These are phyloP conservation scores for Alternaria metachromatica DNA, from an alignment of 2,329 filamentous ascomycete genomes.

Conservation along the genomic window DNA sequence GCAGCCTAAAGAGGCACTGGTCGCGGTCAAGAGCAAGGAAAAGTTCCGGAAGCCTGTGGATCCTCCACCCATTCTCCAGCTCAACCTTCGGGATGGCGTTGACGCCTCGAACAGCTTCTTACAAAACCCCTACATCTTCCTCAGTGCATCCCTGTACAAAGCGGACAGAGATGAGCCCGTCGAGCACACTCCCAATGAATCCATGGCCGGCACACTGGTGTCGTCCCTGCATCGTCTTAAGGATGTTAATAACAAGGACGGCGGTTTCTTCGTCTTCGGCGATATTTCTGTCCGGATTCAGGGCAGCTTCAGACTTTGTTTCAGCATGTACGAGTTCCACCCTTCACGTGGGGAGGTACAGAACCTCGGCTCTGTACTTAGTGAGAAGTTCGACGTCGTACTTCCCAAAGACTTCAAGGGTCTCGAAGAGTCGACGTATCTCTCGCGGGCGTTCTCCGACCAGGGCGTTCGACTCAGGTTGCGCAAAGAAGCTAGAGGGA, in stretches of 20 bases:
- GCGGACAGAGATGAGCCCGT: slow-evolving; percentile 55
- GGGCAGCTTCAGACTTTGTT: slow-evolving; percentile 75
- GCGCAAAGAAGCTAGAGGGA: slow-evolving; percentile 75
- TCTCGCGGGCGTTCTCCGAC: slow-evolving; percentile 84
- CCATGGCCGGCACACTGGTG: slow-evolving; percentile 73
- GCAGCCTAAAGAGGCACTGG: slow-evolving; percentile 70
- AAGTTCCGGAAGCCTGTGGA: slow-evolving; percentile 89
- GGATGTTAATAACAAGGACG: slow-evolving; percentile 76
- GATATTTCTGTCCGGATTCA: slow-evolving; percentile 81
- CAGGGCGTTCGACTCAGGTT: slow-evolving; percentile 84
- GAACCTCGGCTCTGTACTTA: slow-evolving; percentile 61
- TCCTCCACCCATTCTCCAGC: slow-evolving; percentile 82
- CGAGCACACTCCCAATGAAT: slow-evolving; percentile 48
- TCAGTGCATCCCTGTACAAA: slow-evolving; percentile 63
- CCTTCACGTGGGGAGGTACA: slow-evolving; percentile 51
- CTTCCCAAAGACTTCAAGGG: slow-evolving; percentile 76
- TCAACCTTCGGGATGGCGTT: slow-evolving; percentile 59
- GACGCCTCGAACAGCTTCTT: slow-evolving; percentile 69
- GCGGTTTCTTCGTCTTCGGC: slow-evolving; percentile 89
- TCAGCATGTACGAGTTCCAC: slow-evolving; percentile 70
- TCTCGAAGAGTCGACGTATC: slow-evolving; percentile 79
- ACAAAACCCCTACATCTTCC: slow-evolving; percentile 70
- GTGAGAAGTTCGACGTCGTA: slow-evolving; percentile 70
- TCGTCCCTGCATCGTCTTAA: slow-evolving; percentile 85
- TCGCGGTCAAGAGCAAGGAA: slow-evolving; percentile 72